These are phyloP conservation scores for Rhodomyrtus psidioides DNA, from an alignment of 441 rosid species.

Conservation along the genomic window DNA sequence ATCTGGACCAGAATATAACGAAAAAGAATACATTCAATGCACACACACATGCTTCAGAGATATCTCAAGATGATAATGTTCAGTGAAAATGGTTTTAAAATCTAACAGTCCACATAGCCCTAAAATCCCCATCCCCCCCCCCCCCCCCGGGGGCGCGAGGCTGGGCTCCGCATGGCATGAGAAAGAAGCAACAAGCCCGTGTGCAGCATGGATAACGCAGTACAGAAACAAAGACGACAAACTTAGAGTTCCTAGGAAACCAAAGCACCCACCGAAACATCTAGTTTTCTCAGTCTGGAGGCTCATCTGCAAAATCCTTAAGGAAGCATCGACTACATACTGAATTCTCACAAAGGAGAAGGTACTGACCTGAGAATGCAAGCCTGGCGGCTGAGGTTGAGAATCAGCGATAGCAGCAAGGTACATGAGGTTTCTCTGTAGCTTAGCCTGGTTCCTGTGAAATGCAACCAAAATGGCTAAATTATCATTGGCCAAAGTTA, in stretches of 20 bases:
- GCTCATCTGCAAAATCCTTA: not conserved
- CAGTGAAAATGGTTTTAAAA: not conserved
- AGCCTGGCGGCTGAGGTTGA: constrained; percentile 78
- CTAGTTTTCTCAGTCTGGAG: not conserved
- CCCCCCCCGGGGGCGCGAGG: too few relatives aligned
- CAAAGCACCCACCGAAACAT: not conserved
- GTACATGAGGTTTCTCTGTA: constrained; percentile 95
- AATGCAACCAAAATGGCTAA: not conserved
- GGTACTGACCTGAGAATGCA: constrained; percentile 71
- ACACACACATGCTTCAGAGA: not conserved
- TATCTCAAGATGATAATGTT: not conserved
- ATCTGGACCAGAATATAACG: not conserved
- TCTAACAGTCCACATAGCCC: not conserved
- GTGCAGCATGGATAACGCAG: not conserved
- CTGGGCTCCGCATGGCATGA: not conserved
- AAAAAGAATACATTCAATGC: not conserved
- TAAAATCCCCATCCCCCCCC: not conserved
- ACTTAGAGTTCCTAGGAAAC: not conserved
- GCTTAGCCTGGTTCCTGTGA: constrained; percentile 89
- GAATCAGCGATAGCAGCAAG: constrained; percentile 97
- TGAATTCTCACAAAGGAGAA: not conserved
- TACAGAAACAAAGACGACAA: not conserved
- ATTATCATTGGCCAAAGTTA: not conserved
- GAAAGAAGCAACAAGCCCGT: not conserved
- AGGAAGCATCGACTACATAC: not conserved